These are phyloP conservation scores for Trichophyton benhamiae DNA, from an alignment of 2,329 filamentous ascomycete genomes.

Conservation along the genomic window DNA sequence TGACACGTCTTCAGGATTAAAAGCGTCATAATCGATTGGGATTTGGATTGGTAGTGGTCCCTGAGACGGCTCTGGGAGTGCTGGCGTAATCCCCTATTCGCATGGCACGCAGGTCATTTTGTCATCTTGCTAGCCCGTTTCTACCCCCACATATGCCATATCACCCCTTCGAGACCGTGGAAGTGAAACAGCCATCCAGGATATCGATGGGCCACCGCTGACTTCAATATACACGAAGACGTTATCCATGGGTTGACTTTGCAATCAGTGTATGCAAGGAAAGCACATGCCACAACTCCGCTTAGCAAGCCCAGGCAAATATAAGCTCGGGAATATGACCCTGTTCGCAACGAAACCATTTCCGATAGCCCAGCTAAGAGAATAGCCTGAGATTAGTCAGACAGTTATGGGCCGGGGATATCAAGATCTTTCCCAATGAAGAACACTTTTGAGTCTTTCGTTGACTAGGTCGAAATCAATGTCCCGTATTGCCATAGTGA, in stretches of 20 bases:
- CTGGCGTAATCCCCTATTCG: no score
- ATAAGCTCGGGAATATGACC: slow-evolving; percentile 11
- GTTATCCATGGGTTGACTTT: not conserved
- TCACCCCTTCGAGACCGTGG: no score
- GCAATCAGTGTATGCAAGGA: slow-evolving; percentile 5
- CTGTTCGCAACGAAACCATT: slow-evolving; percentile 9
- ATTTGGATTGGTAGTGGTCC: no score
- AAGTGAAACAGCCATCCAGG: slow-evolving; percentile 12
- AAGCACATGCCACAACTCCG: slow-evolving; percentile 7
- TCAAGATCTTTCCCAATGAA: slow-evolving; percentile 7
- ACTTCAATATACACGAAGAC: slow-evolving; percentile 8
- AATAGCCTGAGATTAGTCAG: not conserved
- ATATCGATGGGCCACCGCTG: slow-evolving; percentile 8
- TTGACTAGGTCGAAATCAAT: not conserved
- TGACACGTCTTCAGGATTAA: no score
- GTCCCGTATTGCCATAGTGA: no score
- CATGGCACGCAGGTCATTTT: no score
- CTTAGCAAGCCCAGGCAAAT: slow-evolving; percentile 10
- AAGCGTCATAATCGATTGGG: no score
- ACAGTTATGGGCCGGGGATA: slow-evolving; percentile 2
- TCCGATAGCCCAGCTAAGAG: slow-evolving; percentile 2
- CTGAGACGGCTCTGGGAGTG: no score
- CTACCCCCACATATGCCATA: no score
- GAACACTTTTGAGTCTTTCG: not conserved
- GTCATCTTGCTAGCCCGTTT: no score